Evolutionary conservation across 768 basidiomycete species (phyloP).

Genomic region (Tulasnella sp.): DNA sequence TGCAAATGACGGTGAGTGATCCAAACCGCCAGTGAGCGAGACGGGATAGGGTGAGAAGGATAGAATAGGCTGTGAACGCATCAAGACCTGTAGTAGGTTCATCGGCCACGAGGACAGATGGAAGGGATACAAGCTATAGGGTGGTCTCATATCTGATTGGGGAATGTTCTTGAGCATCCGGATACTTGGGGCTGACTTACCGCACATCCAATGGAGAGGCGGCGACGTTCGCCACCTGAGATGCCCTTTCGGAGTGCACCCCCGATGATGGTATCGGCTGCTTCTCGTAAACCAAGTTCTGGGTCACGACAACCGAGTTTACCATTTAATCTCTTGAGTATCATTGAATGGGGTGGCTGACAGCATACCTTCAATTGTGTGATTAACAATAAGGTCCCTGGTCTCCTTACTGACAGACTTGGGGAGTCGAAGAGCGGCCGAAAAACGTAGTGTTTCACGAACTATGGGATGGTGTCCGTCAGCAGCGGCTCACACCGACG

Average conservation of each 20-base stretch:
- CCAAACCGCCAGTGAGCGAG: conserved; percentile 28
- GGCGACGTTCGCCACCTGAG: conserved; percentile 52
- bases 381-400: conserved; percentile 31
- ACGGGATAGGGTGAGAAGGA: conserved; percentile 34
- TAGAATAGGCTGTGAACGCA: conserved; percentile 26
- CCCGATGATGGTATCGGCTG: conserved; percentile 36
- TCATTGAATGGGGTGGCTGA: background rate
- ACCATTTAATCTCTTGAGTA: background rate
- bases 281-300: conserved; percentile 36
- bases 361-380: conserved; percentile 28
- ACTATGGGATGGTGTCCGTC: conserved; percentile 21
- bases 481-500: background rate
- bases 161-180: too few species aligned
- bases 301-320: background rate
- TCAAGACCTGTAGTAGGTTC: conserved; percentile 40
- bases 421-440: conserved; percentile 32
- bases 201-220: conserved; percentile 47
- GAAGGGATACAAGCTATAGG: conserved; percentile 42
- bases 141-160: background rate
- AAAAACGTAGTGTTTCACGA: conserved; percentile 32
- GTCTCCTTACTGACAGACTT: conserved; percentile 25
- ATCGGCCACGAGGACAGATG: conserved; percentile 52
- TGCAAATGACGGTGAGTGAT: conserved; percentile 45
- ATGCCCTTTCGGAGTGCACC: conserved; percentile 38
- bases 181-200: conserved; percentile 1